Percentiles rank a stretch among this genome's conserved stretches.
These are phyloP conservation scores for Hirsutella rhossiliensis DNA, from an alignment of 2,329 filamentous ascomycete genomes.

Conservation along the genomic window DNA sequence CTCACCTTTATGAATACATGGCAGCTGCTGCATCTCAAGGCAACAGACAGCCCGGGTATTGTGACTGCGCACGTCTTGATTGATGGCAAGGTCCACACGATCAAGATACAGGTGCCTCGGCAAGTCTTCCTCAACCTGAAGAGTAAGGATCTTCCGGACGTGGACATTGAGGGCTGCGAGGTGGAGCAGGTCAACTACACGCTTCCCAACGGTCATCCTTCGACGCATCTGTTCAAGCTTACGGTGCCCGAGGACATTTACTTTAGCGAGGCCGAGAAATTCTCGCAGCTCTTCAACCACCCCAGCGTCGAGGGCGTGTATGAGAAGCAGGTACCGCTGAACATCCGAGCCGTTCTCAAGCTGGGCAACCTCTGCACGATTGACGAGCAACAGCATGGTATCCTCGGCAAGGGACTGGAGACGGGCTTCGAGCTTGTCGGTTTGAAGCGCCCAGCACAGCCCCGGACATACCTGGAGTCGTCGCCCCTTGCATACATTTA, in stretches of 20 bases:
- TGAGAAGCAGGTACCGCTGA: slow-evolving; percentile 82
- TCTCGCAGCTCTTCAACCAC: slow-evolving; percentile 76
- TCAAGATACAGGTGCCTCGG: slow-evolving; percentile 82
- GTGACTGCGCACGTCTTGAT: slow-evolving; percentile 86
- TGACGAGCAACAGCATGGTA: slow-evolving; percentile 79
- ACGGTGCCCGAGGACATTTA: slow-evolving; percentile 83
- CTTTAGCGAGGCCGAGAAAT: slow-evolving; percentile 71
- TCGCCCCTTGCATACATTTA: slow-evolving; percentile 75
- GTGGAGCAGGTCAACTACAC: slow-evolving; percentile 92
- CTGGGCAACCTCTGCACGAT: slow-evolving; percentile 88
- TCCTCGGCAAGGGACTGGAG: slow-evolving; percentile 84
- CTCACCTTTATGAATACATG: slow-evolving; percentile 83
- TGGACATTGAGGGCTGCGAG: slow-evolving; percentile 73
- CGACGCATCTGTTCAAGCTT: slow-evolving; percentile 87
- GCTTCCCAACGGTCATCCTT: slow-evolving; percentile 88
- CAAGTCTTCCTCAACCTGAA: slow-evolving; percentile 89
- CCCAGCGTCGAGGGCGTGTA: slow-evolving; percentile 95
- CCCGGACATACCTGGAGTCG: slow-evolving; percentile 59
- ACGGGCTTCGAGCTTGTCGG: slow-evolving; percentile 81
- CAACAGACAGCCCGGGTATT: slow-evolving; percentile 74
- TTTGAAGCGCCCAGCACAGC: slow-evolving; percentile 55
- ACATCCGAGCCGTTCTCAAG: slow-evolving; percentile 75
- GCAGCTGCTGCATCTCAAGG: slow-evolving; percentile 82
- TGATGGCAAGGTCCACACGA: slow-evolving; percentile 76
- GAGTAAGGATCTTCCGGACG: slow-evolving; percentile 73